Evolutionary conservation across 2,329 filamentous ascomycete genomes (phyloP).

Genomic region (Exophiala aquamarina): DNA sequence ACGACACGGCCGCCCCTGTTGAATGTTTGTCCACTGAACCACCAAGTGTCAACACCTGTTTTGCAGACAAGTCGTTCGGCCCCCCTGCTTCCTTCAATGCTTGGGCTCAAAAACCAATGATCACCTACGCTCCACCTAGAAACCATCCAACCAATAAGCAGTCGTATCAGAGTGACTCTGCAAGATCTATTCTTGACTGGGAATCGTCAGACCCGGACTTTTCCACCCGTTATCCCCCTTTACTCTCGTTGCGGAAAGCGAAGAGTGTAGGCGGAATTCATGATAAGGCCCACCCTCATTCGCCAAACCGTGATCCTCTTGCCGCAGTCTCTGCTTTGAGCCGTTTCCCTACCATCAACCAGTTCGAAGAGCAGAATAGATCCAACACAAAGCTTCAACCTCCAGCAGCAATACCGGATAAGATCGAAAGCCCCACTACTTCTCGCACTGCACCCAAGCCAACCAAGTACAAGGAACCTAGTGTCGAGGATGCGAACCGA

Average conservation of each 20-base stretch:
- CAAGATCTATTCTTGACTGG: constrained; percentile 32
- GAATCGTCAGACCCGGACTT: constrained; percentile 34
- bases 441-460: not conserved
- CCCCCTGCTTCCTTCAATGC: not conserved
- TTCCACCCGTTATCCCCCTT: constrained; percentile 36
- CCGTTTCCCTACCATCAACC: constrained; percentile 22
- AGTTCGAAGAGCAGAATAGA: constrained; percentile 18
- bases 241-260: constrained; percentile 29
- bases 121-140: no score
- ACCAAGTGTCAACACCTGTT: no score
- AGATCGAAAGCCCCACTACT: no score
- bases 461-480: constrained; percentile 14
- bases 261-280: constrained; percentile 18
- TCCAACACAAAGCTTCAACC: not conserved
- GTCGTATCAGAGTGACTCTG: no score
- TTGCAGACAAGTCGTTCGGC: not conserved
- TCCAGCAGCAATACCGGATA: not conserved
- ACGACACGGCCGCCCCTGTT: not conserved
- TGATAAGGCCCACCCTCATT: not conserved
- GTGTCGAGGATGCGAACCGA: constrained; percentile 13
- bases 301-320: not conserved
- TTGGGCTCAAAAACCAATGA: not conserved
- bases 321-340: constrained; percentile 14
- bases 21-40: no score
- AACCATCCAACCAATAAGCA: not conserved